Conservation (phyloP, 1,284 basidiomycete species). For the Rugosomyces carneus region DNA sequence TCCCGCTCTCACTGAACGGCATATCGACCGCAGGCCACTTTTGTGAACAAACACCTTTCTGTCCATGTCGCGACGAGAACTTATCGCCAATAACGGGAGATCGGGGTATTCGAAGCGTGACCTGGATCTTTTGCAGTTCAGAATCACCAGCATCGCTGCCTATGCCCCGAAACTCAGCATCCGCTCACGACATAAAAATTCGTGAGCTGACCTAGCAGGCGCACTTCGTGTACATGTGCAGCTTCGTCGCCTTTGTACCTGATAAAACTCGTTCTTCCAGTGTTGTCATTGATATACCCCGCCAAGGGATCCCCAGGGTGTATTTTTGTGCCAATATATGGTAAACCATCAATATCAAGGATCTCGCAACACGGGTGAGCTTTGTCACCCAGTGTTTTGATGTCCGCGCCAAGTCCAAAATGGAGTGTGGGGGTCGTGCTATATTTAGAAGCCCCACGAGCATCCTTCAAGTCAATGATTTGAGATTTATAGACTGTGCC, state of each 20-base stretch:
- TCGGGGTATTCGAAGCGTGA: slow-evolving; percentile 91
- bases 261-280: slow-evolving; percentile 77
- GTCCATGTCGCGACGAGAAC: slow-evolving; percentile 97
- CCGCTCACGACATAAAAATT: background rate
- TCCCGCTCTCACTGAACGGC: slow-evolving; percentile 98
- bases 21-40: slow-evolving; percentile 98
- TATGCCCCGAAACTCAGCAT: slow-evolving; percentile 23
- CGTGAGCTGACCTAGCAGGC: slow-evolving; percentile 66
- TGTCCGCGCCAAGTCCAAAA: slow-evolving; percentile 84
- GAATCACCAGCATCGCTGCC: slow-evolving; percentile 83
- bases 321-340: slow-evolving; percentile 70
- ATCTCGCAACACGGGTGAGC: slow-evolving; percentile 52
- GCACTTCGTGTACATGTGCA: slow-evolving; percentile 89
- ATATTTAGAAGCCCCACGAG: slow-evolving; percentile 58
- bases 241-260: slow-evolving; percentile 98
- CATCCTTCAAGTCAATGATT: slow-evolving; percentile 85
- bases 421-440: slow-evolving; percentile 57
- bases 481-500: slow-evolving; percentile 97
- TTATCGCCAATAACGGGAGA: slow-evolving; percentile 99
- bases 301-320: slow-evolving; percentile 76
- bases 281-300: slow-evolving; percentile 86
- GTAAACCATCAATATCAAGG: slow-evolving; percentile 84
- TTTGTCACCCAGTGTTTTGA: slow-evolving; percentile 53
- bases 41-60: slow-evolving; percentile 99
- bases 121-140: slow-evolving; percentile 89